Conservation (phyloP, 73 alveolate genomes). For the Paramecium pentaurelia region DNA sequence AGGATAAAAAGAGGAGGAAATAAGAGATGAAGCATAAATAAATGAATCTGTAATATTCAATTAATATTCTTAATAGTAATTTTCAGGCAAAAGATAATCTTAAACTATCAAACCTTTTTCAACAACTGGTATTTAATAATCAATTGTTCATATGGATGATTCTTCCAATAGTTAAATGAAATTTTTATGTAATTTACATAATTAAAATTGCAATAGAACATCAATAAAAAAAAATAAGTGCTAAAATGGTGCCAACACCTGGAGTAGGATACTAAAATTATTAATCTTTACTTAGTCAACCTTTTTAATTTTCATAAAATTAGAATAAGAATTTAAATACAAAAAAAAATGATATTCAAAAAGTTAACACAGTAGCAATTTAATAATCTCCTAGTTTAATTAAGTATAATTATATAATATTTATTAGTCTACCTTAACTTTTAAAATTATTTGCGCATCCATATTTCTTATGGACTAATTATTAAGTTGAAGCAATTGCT, state of each 20-base stretch:
- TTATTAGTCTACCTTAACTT: conserved; percentile 61
- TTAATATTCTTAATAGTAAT: background rate
- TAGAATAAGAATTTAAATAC: background rate
- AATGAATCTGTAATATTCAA: background rate
- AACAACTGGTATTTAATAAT: background rate
- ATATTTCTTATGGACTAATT: conserved; percentile 71
- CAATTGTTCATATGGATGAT: background rate
- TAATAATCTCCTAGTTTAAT: background rate
- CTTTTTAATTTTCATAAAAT: background rate
- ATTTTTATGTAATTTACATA: background rate
- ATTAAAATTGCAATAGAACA: background rate
- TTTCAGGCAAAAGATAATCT: background rate
- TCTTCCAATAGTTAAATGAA: background rate
- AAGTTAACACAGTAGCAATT: background rate
- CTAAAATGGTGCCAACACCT: background rate
- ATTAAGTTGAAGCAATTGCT: conserved; percentile 82
- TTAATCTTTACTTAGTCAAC: background rate
- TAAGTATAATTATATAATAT: background rate
- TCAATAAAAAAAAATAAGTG: background rate
- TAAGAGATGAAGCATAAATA: background rate
- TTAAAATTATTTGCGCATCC: conserved; percentile 82
- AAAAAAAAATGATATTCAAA: background rate
- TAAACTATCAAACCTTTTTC: background rate
- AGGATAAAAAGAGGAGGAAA: conserved; percentile 23
- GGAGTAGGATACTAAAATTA: background rate